Conservation (phyloP, 345 rosid genomes). For the Adansonia digitata region DNA sequence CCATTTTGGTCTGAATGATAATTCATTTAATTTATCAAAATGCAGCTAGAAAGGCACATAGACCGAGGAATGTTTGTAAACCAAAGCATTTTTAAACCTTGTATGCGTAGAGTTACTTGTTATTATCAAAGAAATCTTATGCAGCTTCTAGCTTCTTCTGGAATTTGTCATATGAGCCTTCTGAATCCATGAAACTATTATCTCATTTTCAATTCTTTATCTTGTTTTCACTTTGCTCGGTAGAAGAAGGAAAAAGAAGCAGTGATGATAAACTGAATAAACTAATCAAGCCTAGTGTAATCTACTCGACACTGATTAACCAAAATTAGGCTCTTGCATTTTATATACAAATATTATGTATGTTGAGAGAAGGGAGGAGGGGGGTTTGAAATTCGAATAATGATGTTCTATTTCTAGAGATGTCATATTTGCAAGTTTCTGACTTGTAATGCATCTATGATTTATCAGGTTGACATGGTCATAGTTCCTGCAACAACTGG, state of each 20-base stretch:
- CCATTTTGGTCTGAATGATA: not conserved
- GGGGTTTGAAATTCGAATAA: not conserved
- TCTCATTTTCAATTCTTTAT: not conserved
- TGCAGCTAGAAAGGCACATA: not conserved
- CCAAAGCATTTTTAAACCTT: not conserved
- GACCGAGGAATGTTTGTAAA: not conserved
- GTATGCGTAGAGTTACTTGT: not conserved
- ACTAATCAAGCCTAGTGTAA: not conserved
- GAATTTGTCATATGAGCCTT: not conserved
- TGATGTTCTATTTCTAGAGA: not conserved
- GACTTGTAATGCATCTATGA: not conserved
- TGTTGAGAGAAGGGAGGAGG: not conserved
- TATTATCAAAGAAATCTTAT: not conserved
- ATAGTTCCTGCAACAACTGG: slow-evolving; percentile 87
- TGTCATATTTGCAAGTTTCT: not conserved
- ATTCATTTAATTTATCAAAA: not conserved
- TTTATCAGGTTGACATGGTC: slow-evolving; percentile 86
- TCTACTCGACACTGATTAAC: not conserved
- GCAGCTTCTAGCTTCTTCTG: not conserved
- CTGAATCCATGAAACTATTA: not conserved
- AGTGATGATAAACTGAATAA: not conserved
- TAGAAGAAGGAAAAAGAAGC: not conserved
- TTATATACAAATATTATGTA: not conserved
- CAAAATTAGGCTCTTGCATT: not conserved
- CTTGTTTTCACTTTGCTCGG: not conserved